Base-by-base conservation (phyloP, 805 yeast genomes). In the Saccharomycopsis fibuligera region DNA sequence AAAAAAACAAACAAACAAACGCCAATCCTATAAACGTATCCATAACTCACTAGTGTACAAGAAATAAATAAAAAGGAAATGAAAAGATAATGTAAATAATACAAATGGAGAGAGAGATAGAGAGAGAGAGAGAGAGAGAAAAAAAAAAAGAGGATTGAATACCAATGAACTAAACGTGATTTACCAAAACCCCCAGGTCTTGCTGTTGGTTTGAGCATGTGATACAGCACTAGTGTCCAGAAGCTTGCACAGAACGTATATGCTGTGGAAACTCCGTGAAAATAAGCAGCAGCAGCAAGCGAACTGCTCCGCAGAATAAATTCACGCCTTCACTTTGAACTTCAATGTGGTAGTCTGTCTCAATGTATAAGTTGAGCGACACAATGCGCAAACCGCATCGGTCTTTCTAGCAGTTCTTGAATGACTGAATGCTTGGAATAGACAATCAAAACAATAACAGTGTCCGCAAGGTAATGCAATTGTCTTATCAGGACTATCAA, bases 381-480 rank as follows among this genome's bases (percentile, higher is more conserved):
- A 72, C 8, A 72, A 58, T 8, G 75, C 68, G 57, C 77, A 72
- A 9, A 65, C 66, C 0, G 74, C 75, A 41, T 58, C 56, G 12
- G 50, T 54, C 41, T 60, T 60, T 21, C 58, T 62, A 36, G 58
- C 63, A 10, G 42, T 41, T 57, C 66, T 72, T 35, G 77, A 77
- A 56, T 67, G 69, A 10, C 75, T 73, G 30, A 75, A 70, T 60
- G 73, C 73, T 52, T 68, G 64, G 52, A 73, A 78, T 3, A 75
- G 64, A 58, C 83, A 79, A 24, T 70, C 72, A 4, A 71, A 65
- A 56, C 84, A 79, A 56, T 72, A 78, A 2, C 74, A 63, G 58
- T 79, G 84, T 0, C 84, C 84, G 61, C 84, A 79, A 0, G 75
- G 73, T 3, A 78, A 67, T 16, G 73, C 72, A 27, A 70, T 68